Evolutionary conservation across 2,329 filamentous ascomycete genomes (phyloP).

Genomic region (Beauveria scarabaeidicola): DNA sequence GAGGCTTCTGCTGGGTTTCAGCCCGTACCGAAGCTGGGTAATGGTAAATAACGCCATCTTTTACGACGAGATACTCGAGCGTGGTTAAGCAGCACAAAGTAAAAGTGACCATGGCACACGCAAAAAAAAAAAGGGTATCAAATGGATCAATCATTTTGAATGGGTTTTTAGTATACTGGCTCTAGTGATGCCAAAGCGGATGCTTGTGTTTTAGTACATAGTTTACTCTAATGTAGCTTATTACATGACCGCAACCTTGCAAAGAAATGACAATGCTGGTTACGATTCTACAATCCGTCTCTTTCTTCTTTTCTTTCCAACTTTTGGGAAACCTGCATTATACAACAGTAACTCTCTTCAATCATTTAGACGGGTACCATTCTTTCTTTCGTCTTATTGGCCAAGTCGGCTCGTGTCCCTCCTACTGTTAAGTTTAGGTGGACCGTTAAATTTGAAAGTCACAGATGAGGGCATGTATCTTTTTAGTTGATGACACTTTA

Average conservation of each 20-base stretch:
- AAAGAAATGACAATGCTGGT: neutral
- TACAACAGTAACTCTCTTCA: too few relatives aligned
- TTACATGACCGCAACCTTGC: neutral
- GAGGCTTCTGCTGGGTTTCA: slow-evolving; percentile 1
- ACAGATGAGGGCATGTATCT: too few relatives aligned
- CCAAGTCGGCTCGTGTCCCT: neutral
- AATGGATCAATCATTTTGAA: neutral
- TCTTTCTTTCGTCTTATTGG: too few relatives aligned
- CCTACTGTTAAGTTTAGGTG: too few relatives aligned
- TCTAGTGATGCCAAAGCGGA: neutral
- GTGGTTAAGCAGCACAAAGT: neutral
- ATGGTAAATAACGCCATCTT: slow-evolving; percentile 11
- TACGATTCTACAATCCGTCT: neutral
- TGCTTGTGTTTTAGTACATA: slow-evolving; percentile 6
- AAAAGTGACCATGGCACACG: neutral
- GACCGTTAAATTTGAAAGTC: too few relatives aligned
- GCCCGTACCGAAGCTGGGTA: neutral
- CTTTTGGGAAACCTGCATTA: too few relatives aligned
- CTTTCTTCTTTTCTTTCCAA: neutral
- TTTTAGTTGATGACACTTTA: too few relatives aligned
- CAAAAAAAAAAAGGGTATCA: neutral
- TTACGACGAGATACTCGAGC: neutral
- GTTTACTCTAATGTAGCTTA: slow-evolving; percentile 3
- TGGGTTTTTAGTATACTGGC: neutral
- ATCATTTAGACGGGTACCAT: too few relatives aligned